A percentile compares a stretch with the other conserved stretches of the same genome.
Evolutionary conservation across 208 protist species (phyloP).

Genomic region (Leishmania aethiopica): DNA sequence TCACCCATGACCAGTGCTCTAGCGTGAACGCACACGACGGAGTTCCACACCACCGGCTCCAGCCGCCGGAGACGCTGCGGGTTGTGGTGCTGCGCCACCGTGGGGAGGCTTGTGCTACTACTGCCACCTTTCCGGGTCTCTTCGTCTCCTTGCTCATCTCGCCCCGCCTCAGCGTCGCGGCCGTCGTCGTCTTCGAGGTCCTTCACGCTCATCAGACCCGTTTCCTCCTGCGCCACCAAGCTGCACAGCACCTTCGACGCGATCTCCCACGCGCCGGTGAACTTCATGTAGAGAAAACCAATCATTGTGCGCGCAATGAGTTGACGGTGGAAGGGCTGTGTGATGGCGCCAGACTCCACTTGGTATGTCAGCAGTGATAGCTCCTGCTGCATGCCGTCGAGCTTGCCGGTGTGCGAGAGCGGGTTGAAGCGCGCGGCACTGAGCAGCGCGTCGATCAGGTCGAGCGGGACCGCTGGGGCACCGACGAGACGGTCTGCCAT

Average conservation of each 20-base stretch:
- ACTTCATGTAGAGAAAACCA: constrained; percentile 83
- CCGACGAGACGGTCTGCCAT: constrained; percentile 24
- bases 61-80: constrained; percentile 16
- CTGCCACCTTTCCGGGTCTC: not conserved
- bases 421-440: constrained; percentile 73
- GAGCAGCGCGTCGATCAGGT: constrained; percentile 39
- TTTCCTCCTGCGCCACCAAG: constrained; percentile 67
- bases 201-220: constrained; percentile 8
- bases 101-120: constrained; percentile 1
- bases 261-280: constrained; percentile 69
- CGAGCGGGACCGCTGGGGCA: constrained; percentile 21
- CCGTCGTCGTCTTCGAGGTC: not conserved
- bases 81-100: not conserved
- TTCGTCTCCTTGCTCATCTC: constrained; percentile 6
- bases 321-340: constrained; percentile 51
- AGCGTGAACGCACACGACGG: constrained; percentile 69
- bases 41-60: constrained; percentile 71
- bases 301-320: constrained; percentile 80
- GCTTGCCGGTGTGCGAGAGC: constrained; percentile 61
- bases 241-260: constrained; percentile 61
- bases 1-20: constrained; percentile 77
- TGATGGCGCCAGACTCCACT: constrained; percentile 53
- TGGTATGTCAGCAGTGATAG: constrained; percentile 66
- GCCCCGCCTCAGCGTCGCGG: not conserved
- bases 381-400: constrained; percentile 69